Base-by-base conservation (phyloP, 2,329 filamentous ascomycete genomes). In the Trematosphaeria pertusa region DNA sequence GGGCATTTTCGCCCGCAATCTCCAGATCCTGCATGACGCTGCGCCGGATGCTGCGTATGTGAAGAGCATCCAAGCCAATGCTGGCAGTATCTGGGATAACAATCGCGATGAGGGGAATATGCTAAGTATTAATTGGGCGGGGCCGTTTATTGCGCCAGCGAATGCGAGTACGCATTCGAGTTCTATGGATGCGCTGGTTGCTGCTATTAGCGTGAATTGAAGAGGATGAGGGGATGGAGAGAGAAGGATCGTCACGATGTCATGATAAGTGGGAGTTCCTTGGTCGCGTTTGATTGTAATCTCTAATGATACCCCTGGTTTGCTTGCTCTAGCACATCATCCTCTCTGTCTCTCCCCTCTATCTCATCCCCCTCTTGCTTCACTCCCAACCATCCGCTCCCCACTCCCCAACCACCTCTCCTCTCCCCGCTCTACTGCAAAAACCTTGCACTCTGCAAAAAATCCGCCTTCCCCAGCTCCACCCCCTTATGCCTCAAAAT, bases 161-260 rank as follows among this genome's bases (percentile, higher is more conserved):
- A 76, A 77, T 56, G 83, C 85, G 1, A 77, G 80, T 37, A 83
- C 83, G 17, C 87, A 89, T 35, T 83, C 81, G 60, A 83, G 82
- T 14, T 87, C 84, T 0, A 70, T 89, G 69, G 87, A 89, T 69
- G 81, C 79, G 26, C 71, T 90, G 21, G 82, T 90, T 48, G 87
- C 83, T 20, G 86, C 85, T 30, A 57, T 64, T 37, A 47, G 50
- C 3, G 58, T 62, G 11, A 39, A 47, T 17, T 56, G 35, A 43
- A 10, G 21, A 31, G 38, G 30, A 18, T 11, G 12, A 19, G 24
- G 20, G 15, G 26, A 33, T 20, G 37, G 33, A 45, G 17, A 21
- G 18, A 14, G 22, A 26, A 14, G 37, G 14, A 15, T 17, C 5
- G 14, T 41, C 12, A 36, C 10, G 31, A 48, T n/a, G 8, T 35